These are phyloP conservation scores for Nemania diffusa DNA, from an alignment of 2,329 filamentous ascomycete genomes.

Conservation along the genomic window DNA sequence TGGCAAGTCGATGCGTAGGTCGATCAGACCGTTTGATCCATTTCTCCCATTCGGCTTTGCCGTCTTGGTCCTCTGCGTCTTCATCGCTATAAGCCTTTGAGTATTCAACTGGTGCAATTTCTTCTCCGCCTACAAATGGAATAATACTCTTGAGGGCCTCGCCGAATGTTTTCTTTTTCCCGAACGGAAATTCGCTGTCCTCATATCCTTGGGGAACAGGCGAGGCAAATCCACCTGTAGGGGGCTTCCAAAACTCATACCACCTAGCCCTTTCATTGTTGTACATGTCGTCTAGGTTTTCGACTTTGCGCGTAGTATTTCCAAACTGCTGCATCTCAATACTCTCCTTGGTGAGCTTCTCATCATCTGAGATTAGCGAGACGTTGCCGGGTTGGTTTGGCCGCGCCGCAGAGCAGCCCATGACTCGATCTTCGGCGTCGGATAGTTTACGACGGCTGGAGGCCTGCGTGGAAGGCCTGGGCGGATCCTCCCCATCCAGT, in stretches of 20 bases:
- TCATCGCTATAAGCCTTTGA: slow-evolving; percentile 70
- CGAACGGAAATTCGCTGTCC: slow-evolving; percentile 56
- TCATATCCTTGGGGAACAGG: slow-evolving; percentile 69
- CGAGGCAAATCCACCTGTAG: slow-evolving; percentile 68
- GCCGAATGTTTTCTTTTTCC: slow-evolving; percentile 60
- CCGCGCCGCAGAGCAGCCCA: slow-evolving; percentile 43
- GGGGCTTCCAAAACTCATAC: slow-evolving; percentile 74
- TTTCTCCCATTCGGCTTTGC: slow-evolving; percentile 79
- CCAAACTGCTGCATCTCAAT: slow-evolving; percentile 51
- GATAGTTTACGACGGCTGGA: slow-evolving; percentile 36
- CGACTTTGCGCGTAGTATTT: slow-evolving; percentile 65
- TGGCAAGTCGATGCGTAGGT: slow-evolving; percentile 82
- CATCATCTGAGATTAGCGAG: slow-evolving; percentile 53
- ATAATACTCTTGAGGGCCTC: slow-evolving; percentile 61
- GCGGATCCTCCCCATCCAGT: slow-evolving; percentile 50
- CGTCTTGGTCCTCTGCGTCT: slow-evolving; percentile 66
- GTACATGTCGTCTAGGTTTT: slow-evolving; percentile 62
- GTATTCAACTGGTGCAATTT: slow-evolving; percentile 65
- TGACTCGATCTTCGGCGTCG: slow-evolving; percentile 43
- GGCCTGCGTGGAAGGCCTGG: slow-evolving; percentile 42
- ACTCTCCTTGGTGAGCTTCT: slow-evolving; percentile 49
- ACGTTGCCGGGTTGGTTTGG: slow-evolving; percentile 51
- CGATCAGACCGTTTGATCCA: slow-evolving; percentile 85
- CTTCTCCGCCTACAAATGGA: slow-evolving; percentile 60
- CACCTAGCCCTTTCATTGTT: slow-evolving; percentile 59